Evolutionary conservation across 2,329 filamentous ascomycete species (phyloP), one percentile per base, ranked within the genome.

Genomic region (Aschersonia sp.): DNA sequence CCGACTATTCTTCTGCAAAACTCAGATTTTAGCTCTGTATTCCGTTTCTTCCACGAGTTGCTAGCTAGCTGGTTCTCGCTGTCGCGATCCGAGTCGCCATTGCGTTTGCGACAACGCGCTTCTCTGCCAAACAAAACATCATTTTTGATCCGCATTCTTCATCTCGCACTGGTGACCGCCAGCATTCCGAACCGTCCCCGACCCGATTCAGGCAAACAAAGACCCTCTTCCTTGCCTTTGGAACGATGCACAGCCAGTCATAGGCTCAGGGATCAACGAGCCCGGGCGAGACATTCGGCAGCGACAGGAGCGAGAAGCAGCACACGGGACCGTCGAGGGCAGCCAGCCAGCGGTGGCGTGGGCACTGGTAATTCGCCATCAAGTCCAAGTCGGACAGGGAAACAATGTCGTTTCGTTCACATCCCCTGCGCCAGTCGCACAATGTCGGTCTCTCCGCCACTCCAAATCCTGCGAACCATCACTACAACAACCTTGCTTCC

Each of bases 371-470:
- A 20, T 20, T 20, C 20, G 20, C 20, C 20, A 20, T 20, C 20
- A 20, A 20, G 20, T 20, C 10, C 40, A 20, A 43, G 9, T 12
- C 45, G 53, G 50, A 54, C 50, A 53, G 55, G 55, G 55, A 59
- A 56, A 56, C 46, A 44, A 81, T 77, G 71, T 77, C 76, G 64
- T 70, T 73, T 67, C 73, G 74, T 50, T 68, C 70, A 53, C 75
- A 77, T 59, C 72, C 75, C 48, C 71, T 81, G 50, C 72, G 75
- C 54, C 76, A 80, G 61, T 71, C 74, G 53, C 71, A 72, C 51
- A 73, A 71, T 48, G 59, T 66, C 56, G 74, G 78, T 59, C 48
- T 51, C 40, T 31, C 48, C 40, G 38, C 41, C 46, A 30, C 47
- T 40, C 6, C 45, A 43, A 48, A 38, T 31, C 45, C 48, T 9